Base-by-base conservation (phyloP, 2,329 filamentous ascomycete species). In the Exserohilum rostratum region DNA sequence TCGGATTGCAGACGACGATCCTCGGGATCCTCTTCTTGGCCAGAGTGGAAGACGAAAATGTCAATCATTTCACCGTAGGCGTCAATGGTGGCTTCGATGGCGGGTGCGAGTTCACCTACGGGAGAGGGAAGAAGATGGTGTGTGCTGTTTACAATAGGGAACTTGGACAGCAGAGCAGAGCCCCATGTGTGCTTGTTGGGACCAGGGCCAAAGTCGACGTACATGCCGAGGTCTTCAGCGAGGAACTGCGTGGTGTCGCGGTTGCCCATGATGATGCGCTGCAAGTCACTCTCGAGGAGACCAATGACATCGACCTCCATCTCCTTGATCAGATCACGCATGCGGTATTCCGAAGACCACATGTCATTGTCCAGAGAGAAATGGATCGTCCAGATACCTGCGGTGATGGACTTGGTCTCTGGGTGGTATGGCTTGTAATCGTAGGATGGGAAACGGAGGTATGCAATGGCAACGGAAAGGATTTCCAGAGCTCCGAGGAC, bases 161-260 rank as follows among this genome's bases (percentile, higher is more conserved):
- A 99, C 72, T 98, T 98, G 66, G 92, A 97, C 3, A 99, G 83
- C 39, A 99, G 82, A 18, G 93, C 95, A 9, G 89, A 86, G 46
- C 95, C 95, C 95, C 95, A 99, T 0, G 95, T 99, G 79, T 99
- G 95, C 79, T 98, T 99, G 83, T 99, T 96, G 6, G 95, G 95
- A 2, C 95, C 95, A 27, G 95, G 95, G 50, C 95, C 95, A 69
- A 92, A 97, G 79, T 99, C 95, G 45, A 96, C 93, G 71, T 97
- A 99, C 95, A 99, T 99, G 66, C 95, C 95, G 10, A 99, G 84
- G 64, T 99, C 93, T 74, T 98, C 93, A 17, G 95, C 93, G 7
- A 99, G 84, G 77, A 91, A 96, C 73, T 98, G 95, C 1, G 95
- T 97, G 7, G 91, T 90, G 73, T 99, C 95, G 63, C 95, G 90